Evolutionary conservation across 208 protist genomes (phyloP).

Genomic region (Crithidia brevicula): DNA sequence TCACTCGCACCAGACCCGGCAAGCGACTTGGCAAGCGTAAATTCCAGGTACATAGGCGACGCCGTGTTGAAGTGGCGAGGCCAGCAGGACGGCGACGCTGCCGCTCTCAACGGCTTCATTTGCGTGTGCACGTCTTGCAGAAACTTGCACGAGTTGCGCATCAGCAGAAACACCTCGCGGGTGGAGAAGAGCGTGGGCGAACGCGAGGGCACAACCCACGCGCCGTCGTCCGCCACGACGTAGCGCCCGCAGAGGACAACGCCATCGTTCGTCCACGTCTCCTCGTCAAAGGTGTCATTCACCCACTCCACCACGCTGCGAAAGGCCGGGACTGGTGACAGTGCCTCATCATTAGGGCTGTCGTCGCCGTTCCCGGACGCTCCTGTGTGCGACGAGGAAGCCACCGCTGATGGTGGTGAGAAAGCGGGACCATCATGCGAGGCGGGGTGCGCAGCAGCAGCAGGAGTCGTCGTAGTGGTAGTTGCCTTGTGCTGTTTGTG

Average conservation of each 20-base stretch:
- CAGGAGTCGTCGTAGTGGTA: background rate
- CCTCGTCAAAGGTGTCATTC: conserved; percentile 21
- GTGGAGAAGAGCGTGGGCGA: conserved; percentile 48
- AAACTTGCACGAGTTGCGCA: conserved; percentile 85
- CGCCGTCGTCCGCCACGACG: conserved; percentile 78
- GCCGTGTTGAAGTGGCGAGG: background rate
- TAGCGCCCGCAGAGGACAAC: conserved; percentile 82
- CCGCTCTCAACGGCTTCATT: conserved; percentile 3
- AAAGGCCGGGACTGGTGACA: conserved; percentile 32
- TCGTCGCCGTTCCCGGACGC: background rate
- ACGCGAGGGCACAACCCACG: conserved; percentile 77
- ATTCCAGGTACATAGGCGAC: conserved; percentile 31
- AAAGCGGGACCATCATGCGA: too few relatives aligned
- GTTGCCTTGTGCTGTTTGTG: too few relatives aligned
- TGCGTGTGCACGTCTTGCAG: conserved; percentile 69
- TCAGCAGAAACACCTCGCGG: conserved; percentile 79
- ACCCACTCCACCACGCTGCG: conserved; percentile 71
- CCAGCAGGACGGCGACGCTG: background rate
- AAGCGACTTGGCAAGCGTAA: conserved; percentile 69
- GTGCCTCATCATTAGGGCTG: conserved; percentile 4
- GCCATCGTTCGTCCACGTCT: conserved; percentile 43
- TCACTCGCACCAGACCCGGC: conserved; percentile 55
- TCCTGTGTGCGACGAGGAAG: too few relatives aligned
- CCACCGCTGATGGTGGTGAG: background rate
- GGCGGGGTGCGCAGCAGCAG: background rate